These are phyloP conservation scores for Dryadomyces quercivorus DNA, from an alignment of 2,329 filamentous ascomycete genomes.

Conservation along the genomic window DNA sequence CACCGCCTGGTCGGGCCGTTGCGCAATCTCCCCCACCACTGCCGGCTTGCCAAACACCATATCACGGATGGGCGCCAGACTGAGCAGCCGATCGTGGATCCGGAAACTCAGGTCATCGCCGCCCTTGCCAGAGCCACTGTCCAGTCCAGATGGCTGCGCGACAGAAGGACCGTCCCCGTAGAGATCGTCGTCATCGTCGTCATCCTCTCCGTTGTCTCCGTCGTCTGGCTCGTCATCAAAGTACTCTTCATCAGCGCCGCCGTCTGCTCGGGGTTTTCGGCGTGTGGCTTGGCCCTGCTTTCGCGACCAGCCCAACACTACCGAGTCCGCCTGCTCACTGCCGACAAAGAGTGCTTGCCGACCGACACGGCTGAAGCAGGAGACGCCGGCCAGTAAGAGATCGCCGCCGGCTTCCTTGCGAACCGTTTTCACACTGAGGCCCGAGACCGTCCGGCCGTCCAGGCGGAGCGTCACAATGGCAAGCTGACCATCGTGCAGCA, in stretches of 20 bases:
- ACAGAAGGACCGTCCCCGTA: conserved; percentile 43
- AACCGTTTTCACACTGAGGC: conserved; percentile 61
- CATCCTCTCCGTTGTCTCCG: conserved; percentile 44
- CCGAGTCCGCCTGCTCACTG: conserved; percentile 70
- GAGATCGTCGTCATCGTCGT: conserved; percentile 50
- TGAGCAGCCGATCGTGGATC: conserved; percentile 64
- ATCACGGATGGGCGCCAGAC: conserved; percentile 67
- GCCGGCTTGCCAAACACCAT: conserved; percentile 54
- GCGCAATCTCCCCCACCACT: conserved; percentile 30
- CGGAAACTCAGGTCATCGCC: conserved; percentile 59
- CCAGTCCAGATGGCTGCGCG: not conserved
- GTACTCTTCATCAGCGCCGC: conserved; percentile 28
- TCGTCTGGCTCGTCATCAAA: conserved; percentile 30
- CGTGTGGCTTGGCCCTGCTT: conserved; percentile 49
- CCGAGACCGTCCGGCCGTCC: conserved; percentile 84
- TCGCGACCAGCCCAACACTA: conserved; percentile 68
- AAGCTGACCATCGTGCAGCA: conserved; percentile 63
- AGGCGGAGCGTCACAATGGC: conserved; percentile 70
- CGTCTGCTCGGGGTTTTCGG: conserved; percentile 48
- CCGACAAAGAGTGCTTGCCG: conserved; percentile 69
- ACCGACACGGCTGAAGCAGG: conserved; percentile 58
- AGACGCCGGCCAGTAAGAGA: conserved; percentile 48
- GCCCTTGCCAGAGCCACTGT: conserved; percentile 18
- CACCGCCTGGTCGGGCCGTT: conserved; percentile 24
- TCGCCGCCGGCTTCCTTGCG: conserved; percentile 48